phyloP scores from a whole-genome alignment of 345 rosid species.

The Cardamine occulta region DNA sequence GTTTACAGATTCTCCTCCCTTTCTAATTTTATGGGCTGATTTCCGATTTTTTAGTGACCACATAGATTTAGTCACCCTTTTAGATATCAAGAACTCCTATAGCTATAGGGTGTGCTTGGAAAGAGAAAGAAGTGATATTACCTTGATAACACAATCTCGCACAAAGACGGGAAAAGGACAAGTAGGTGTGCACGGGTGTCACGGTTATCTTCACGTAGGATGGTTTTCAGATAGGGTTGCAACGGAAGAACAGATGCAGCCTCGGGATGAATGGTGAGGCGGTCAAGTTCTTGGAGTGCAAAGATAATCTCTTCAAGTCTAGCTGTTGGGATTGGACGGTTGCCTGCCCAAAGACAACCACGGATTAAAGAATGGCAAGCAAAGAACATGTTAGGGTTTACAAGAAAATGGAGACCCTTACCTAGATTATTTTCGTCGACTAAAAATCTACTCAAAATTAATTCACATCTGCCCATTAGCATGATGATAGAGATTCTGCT shows the following conservation, averaged over 20 bases:
- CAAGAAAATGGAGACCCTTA: slow-evolving; percentile 37
- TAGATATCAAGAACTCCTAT: slow-evolving; percentile 7
- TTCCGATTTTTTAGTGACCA: background rate
- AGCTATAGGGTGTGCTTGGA: slow-evolving; percentile 1
- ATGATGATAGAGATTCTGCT: slow-evolving; percentile 68
- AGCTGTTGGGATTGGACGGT: slow-evolving; percentile 64
- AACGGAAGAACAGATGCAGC: slow-evolving; percentile 72
- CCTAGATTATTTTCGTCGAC: slow-evolving; percentile 75
- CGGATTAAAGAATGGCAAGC: background rate
- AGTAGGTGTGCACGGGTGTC: slow-evolving; percentile 67
- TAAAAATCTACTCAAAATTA: slow-evolving; percentile 72
- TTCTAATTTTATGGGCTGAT: slow-evolving; percentile 1
- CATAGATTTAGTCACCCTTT: no score
- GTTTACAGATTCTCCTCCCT: background rate
- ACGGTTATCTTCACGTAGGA: slow-evolving; percentile 48
- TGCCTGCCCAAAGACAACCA: slow-evolving; percentile 53
- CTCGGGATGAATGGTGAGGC: slow-evolving; percentile 65
- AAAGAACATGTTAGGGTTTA: slow-evolving; percentile 9
- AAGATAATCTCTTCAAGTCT: slow-evolving; percentile 81
- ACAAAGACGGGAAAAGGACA: slow-evolving; percentile 82
- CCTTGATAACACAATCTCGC: slow-evolving; percentile 89
- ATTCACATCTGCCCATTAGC: slow-evolving; percentile 75
- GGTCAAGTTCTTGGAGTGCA: slow-evolving; percentile 70
- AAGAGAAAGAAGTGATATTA: slow-evolving; percentile 33
- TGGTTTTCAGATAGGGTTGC: slow-evolving; percentile 55